A percentile compares a stretch with the other conserved stretches of the same genome.
phyloP scores from a whole-genome alignment of 352 stramenopile species.

The Globisporangium irregulare region DNA sequence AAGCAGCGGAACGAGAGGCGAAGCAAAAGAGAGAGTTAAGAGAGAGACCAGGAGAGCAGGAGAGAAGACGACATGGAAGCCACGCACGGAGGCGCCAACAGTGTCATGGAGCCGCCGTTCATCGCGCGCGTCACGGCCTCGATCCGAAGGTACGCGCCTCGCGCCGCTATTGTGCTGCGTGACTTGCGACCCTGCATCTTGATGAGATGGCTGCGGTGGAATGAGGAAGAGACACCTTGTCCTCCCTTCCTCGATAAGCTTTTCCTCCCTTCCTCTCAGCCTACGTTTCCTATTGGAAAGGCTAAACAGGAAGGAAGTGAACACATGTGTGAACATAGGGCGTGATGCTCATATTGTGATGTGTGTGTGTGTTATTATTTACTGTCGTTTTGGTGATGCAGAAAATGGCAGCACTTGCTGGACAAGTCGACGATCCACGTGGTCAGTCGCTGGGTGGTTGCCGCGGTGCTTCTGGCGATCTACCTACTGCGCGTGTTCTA shows the following conservation, averaged over 20 bases:
- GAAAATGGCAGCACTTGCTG: slow-evolving; percentile 96
- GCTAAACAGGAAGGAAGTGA: too few species aligned
- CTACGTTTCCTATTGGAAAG: too few species aligned
- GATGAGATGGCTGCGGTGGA: background rate
- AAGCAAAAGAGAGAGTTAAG: background rate
- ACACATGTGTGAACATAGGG: too few species aligned
- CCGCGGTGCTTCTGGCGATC: slow-evolving; percentile 80
- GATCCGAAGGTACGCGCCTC: slow-evolving; percentile 58
- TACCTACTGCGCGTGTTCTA: slow-evolving; percentile 94
- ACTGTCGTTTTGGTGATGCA: slow-evolving; percentile 21
- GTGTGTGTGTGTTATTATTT: slow-evolving; percentile 1
- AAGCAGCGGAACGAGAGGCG: background rate
- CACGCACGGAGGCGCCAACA: slow-evolving; percentile 58
- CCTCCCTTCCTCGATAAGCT: background rate
- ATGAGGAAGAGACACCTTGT: background rate
- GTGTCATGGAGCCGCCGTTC: slow-evolving; percentile 75
- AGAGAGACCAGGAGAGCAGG: background rate
- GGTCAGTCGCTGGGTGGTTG: slow-evolving; percentile 89
- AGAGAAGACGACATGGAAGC: slow-evolving; percentile 12
- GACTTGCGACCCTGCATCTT: background rate
- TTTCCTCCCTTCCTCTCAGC: too few species aligned
- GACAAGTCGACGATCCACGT: slow-evolving; percentile 98
- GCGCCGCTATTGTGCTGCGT: background rate
- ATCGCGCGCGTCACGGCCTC: slow-evolving; percentile 72
- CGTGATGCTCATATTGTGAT: background rate